These are phyloP conservation scores for Firmiana major DNA, from an alignment of 345 rosid species.

Conservation along the genomic window DNA sequence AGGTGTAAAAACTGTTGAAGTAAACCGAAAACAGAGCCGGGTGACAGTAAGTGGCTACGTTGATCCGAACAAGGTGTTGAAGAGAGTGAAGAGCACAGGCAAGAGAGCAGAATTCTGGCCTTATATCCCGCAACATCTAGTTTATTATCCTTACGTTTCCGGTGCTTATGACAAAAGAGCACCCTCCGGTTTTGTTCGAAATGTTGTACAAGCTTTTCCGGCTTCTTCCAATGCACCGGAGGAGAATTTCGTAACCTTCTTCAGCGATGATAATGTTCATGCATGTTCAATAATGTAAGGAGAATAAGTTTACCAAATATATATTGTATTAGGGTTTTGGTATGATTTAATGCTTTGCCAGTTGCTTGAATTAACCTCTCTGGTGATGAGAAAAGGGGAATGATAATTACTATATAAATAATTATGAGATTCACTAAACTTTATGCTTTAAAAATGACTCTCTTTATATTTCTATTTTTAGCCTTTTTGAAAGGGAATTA, in stretches of 20 bases:
- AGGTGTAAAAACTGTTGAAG: conserved; percentile 63
- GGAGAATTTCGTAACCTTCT: conserved; percentile 49
- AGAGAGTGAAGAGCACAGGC: conserved; percentile 61
- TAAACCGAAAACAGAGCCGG: conserved; percentile 51
- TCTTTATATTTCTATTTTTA: not conserved
- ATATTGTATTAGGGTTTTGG: not conserved
- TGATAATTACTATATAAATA: not conserved
- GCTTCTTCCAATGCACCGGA: conserved; percentile 34
- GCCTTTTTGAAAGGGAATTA: not conserved
- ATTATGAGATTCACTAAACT: not conserved
- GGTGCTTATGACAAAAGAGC: conserved; percentile 64
- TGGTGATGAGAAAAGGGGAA: not conserved
- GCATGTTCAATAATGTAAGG: conserved; percentile 66
- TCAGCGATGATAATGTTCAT: conserved; percentile 76
- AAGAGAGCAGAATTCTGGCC: conserved; percentile 79
- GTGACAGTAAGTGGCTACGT: conserved; percentile 54
- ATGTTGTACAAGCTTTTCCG: conserved; percentile 56
- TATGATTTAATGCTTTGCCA: not conserved
- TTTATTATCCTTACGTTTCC: conserved; percentile 43
- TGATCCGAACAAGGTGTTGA: conserved; percentile 65
- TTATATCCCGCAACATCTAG: conserved; percentile 64
- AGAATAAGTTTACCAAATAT: not conserved
- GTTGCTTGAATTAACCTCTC: not conserved
- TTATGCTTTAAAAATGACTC: not conserved
- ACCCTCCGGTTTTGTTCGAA: conserved; percentile 56